phyloP scores from a whole-genome alignment of 2,329 filamentous ascomycete genomes.

The Zalaria obscura region DNA sequence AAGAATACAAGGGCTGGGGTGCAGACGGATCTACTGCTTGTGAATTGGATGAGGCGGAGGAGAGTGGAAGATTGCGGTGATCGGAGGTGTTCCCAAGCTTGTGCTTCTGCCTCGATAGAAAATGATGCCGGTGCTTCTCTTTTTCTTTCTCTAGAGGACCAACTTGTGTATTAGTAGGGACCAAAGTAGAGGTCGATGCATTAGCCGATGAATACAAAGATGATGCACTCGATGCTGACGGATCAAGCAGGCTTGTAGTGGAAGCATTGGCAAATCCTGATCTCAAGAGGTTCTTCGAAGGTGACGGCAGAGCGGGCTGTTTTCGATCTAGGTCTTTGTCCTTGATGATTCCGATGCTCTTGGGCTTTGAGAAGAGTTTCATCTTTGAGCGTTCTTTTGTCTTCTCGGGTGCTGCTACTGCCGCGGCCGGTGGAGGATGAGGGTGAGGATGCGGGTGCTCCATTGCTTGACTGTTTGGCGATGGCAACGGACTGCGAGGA shows the following conservation, averaged over 20 bases:
- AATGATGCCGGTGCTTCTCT: slow-evolving; percentile 63
- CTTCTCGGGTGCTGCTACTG: slow-evolving; percentile 30
- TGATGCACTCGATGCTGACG: slow-evolving; percentile 35
- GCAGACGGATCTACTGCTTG: slow-evolving; percentile 60
- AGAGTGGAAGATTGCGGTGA: slow-evolving; percentile 51
- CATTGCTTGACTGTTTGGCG: slow-evolving; percentile 15
- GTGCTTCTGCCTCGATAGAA: slow-evolving; percentile 64
- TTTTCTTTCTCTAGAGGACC: slow-evolving; percentile 43
- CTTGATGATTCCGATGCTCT: slow-evolving; percentile 60
- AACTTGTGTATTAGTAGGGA: slow-evolving; percentile 32
- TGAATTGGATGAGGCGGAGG: slow-evolving; percentile 64
- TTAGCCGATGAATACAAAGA: slow-evolving; percentile 65
- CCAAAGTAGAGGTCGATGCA: slow-evolving; percentile 61
- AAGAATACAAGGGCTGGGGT: slow-evolving; percentile 65
- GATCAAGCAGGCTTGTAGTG: slow-evolving; percentile 54
- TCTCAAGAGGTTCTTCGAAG: slow-evolving; percentile 45
- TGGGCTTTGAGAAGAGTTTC: slow-evolving; percentile 67
- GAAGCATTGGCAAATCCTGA: slow-evolving; percentile 53
- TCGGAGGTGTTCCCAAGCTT: slow-evolving; percentile 63
- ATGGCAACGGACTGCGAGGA: slow-evolving; percentile 42
- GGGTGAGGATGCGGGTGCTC: slow-evolving; percentile 14
- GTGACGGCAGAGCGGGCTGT: slow-evolving; percentile 56
- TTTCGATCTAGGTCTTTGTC: slow-evolving; percentile 45
- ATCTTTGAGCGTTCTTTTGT: slow-evolving; percentile 62
- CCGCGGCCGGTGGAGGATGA: slow-evolving; percentile 16